These are phyloP conservation scores for Claviceps fusiformis DNA, from an alignment of 2,329 filamentous ascomycete species.

Conservation along the genomic window DNA sequence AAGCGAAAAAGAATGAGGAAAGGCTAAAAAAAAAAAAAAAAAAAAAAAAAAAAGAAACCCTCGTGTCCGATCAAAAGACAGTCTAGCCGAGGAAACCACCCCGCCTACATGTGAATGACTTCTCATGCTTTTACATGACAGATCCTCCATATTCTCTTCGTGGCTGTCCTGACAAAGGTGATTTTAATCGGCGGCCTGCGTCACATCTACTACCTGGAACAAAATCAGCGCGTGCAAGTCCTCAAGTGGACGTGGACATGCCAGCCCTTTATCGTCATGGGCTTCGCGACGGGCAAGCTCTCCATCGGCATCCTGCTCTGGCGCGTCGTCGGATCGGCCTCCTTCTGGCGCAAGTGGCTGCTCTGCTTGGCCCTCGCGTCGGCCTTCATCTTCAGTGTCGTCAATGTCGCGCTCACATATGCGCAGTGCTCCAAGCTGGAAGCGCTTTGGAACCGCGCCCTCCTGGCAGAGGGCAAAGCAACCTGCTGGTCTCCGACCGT, in stretches of 20 bases:
- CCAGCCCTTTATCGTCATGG: conserved; percentile 4
- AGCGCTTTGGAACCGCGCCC: conserved; percentile 1
- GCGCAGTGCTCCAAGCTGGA: conserved; percentile 2
- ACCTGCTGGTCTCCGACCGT: not conserved
- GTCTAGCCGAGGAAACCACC: too few species aligned
- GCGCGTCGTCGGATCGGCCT: conserved; percentile 2
- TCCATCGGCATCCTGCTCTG: conserved; percentile 3
- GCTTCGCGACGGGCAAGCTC: conserved; percentile 4
- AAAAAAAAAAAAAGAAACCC: not conserved
- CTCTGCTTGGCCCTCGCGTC: not conserved
- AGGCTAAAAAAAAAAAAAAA: not conserved
- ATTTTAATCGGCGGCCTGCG: conserved; percentile 1
- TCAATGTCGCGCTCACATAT: conserved; percentile 1
- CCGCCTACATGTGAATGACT: not conserved
- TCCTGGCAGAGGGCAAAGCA: not conserved
- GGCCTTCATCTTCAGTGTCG: not conserved
- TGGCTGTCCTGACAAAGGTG: not conserved
- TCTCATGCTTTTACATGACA: not conserved
- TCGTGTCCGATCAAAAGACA: not conserved
- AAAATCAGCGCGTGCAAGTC: not conserved
- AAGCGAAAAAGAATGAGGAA: not conserved
- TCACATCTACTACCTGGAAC: not conserved
- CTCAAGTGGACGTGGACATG: conserved; percentile 2
- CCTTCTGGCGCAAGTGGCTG: conserved; percentile 4
- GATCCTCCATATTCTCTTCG: conserved; percentile 1